Percentiles rank a stretch among this genome's conserved stretches.
Evolutionary conservation across 768 basidiomycete genomes (phyloP).

Genomic region (Podaxis pistillaris): DNA sequence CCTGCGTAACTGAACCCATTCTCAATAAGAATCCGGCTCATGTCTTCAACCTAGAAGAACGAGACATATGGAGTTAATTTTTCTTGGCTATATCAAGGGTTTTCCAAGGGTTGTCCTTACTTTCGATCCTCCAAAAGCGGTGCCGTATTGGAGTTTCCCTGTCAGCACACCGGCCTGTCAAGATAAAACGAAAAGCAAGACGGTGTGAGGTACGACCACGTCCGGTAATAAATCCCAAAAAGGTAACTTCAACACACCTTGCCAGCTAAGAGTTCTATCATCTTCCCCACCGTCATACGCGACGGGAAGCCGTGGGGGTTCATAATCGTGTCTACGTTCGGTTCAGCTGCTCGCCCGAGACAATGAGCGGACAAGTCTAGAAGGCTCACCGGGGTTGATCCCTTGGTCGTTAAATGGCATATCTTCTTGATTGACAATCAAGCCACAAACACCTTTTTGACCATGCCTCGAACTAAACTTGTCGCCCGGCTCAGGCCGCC

Average conservation of each 20-base stretch:
- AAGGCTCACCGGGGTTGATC: constrained; percentile 74
- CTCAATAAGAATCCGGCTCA: constrained; percentile 94
- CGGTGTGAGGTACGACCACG: constrained; percentile 7
- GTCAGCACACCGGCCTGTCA: constrained; percentile 83
- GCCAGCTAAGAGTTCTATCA: constrained; percentile 96
- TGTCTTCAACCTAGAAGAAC: constrained; percentile 79
- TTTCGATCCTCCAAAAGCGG: constrained; percentile 98
- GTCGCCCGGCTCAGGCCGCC: constrained; percentile 95
- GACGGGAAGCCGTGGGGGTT: constrained; percentile 99
- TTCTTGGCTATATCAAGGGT: constrained; percentile 11
- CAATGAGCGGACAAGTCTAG: constrained; percentile 12
- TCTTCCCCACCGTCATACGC: constrained; percentile 99
- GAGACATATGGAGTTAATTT: constrained; percentile 9
- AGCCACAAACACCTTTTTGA: constrained; percentile 97
- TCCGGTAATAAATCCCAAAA: constrained; percentile 13
- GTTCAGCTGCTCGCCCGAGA: constrained; percentile 9
- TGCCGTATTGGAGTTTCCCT: constrained; percentile 91
- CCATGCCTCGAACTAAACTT: constrained; percentile 98
- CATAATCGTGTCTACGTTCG: constrained; percentile 87
- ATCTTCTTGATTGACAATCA: constrained; percentile 98
- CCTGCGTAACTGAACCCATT: constrained; percentile 96
- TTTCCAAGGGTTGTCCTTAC: constrained; percentile 34
- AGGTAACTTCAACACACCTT: constrained; percentile 52
- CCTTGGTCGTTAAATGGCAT: constrained; percentile 99
- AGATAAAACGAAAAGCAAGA: constrained; percentile 8